Base-by-base conservation (phyloP, 305 asterid species). In the Plantago coronopus region DNA sequence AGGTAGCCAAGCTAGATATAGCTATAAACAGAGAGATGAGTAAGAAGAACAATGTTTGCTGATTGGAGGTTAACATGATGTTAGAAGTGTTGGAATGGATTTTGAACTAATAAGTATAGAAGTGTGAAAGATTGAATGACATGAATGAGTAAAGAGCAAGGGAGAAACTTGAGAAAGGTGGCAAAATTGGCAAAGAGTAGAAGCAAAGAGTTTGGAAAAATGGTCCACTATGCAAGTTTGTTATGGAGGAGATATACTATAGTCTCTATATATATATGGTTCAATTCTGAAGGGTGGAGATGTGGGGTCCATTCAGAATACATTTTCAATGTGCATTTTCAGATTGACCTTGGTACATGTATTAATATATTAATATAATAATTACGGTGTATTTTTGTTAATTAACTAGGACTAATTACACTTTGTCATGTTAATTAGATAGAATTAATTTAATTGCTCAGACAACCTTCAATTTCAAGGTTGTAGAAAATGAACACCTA, bases 131-230 rank as follows among this genome's bases (percentile, higher is more conserved):
- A 53, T 23, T 5, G 7, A 6, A 53, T 25, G 31, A 53, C 58
- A 53, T 53, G 40, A 18, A 53, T 15, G 54, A 4, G 14, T 22
- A 25, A 15, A 15, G 29, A 51, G 0, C 17, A 23, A 34, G 1
- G 40, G 0, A 53, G 58, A 53, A 53, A 53, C 58, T 53, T 53
- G 58, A 53, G 14, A 53, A 53, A 53, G 58, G 58, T 53, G 58
- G 58, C 58, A 53, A 53, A 23, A 34, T 17, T 14, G 19, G 58
- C 58, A 53, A 53, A 53, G 58, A 25, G 58, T 53, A 53, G 58
- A 53, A 53, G 58, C 58, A 25, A 53, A 53, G 40, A 53, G 29
- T 23, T 51, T 20, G 57, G 57, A 13, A 22, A 34, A 12, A 13
- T 20, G 58, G 42, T 53, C 58, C 58, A 53, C 40, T 23, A 4